Evolutionary conservation across 2,329 filamentous ascomycete genomes (phyloP).

Genomic region (Paraphaeosphaeria sporulosa): DNA sequence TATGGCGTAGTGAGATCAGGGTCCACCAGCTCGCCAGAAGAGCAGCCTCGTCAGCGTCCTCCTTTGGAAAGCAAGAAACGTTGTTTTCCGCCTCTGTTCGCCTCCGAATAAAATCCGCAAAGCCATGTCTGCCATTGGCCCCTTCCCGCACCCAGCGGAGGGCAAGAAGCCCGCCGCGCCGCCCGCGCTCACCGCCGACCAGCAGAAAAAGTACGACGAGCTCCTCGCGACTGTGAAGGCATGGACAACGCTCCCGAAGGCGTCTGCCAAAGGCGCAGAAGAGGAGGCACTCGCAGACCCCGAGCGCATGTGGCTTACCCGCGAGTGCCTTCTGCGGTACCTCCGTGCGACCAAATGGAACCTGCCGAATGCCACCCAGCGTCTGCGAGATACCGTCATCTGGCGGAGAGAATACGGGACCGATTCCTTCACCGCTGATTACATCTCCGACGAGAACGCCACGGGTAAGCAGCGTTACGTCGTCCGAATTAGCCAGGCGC

Average conservation of each 20-base stretch:
- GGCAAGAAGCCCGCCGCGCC: slow-evolving; percentile 64
- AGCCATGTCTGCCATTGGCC: slow-evolving; percentile 40
- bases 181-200: slow-evolving; percentile 73
- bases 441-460: slow-evolving; percentile 93
- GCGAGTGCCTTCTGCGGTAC: slow-evolving; percentile 91
- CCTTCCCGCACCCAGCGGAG: slow-evolving; percentile 49
- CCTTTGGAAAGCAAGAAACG: neutral
- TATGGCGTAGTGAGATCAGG: neutral
- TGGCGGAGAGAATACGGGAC: slow-evolving; percentile 94
- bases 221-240: slow-evolving; percentile 73
- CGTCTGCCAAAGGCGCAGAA: slow-evolving; percentile 64
- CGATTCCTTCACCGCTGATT: slow-evolving; percentile 75
- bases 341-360: slow-evolving; percentile 91
- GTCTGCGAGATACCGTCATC: slow-evolving; percentile 79
- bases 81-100: neutral
- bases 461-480: slow-evolving; percentile 60
- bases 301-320: slow-evolving; percentile 89
- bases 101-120: neutral
- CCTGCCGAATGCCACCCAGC: slow-evolving; percentile 75
- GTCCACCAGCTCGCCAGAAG: slow-evolving; percentile 1
- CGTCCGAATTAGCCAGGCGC: neutral
- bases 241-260: slow-evolving; percentile 75
- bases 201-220: slow-evolving; percentile 81
- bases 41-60: neutral
- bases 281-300: slow-evolving; percentile 73